A percentile compares a stretch with the other conserved stretches of the same genome.
These are phyloP conservation scores for Fusarium compactum DNA, from an alignment of 2,329 filamentous ascomycete species.

Conservation along the genomic window DNA sequence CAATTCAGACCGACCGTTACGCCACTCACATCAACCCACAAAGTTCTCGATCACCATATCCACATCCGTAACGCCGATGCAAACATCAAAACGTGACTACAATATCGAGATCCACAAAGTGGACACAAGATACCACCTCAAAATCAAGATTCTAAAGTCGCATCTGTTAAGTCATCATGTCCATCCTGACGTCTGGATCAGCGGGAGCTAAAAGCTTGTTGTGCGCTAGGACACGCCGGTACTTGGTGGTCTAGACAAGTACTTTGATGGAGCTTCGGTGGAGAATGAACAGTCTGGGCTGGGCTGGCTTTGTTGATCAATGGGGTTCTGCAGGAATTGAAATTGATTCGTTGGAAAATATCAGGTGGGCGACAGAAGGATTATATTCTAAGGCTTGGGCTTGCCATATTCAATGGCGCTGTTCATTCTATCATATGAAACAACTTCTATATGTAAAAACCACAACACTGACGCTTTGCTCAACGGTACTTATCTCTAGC, in stretches of 20 bases:
- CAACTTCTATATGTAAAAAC: not conserved
- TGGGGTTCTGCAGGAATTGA: not conserved
- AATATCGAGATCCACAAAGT: not conserved
- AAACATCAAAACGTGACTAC: not conserved
- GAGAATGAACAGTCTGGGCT: not conserved
- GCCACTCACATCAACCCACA: not conserved
- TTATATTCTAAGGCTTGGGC: too few species aligned
- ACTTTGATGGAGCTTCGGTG: not conserved
- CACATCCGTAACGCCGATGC: not conserved
- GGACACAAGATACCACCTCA: not conserved
- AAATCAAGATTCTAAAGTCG: slow-evolving; percentile 1
- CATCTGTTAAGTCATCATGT: slow-evolving; percentile 1
- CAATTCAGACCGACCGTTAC: not conserved
- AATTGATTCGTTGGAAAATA: fast-evolving
- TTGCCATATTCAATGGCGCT: too few species aligned
- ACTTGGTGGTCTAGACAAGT: not conserved
- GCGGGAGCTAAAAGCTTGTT: slow-evolving; percentile 8
- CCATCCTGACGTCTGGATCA: slow-evolving; percentile 12
- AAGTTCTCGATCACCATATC: not conserved
- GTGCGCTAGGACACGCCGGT: not conserved
- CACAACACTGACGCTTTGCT: not conserved
- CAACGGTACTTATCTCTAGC: not conserved
- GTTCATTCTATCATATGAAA: too few species aligned
- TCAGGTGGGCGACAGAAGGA: too few species aligned
- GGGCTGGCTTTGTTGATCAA: not conserved